phyloP scores from a whole-genome alignment of 2,329 filamentous ascomycete species.

The Arthrobotrys sinensis region DNA sequence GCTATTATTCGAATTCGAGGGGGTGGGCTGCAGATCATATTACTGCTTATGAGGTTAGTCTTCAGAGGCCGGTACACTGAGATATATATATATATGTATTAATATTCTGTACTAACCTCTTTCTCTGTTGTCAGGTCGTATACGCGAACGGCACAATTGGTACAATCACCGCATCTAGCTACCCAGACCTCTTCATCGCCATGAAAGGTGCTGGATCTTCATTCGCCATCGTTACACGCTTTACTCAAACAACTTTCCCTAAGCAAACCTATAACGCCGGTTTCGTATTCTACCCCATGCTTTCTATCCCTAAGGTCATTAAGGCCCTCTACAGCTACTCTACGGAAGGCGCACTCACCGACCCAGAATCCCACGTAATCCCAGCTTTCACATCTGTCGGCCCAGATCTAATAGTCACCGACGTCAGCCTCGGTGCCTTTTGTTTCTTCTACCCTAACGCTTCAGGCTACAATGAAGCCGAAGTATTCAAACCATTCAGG shows the following conservation, averaged over 20 bases:
- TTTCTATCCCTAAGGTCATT: slow-evolving; percentile 32
- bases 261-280: slow-evolving; percentile 43
- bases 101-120: neutral
- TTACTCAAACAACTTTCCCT: slow-evolving; percentile 38
- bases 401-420: slow-evolving; percentile 20
- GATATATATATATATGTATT: neutral
- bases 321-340: slow-evolving; percentile 45
- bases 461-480: slow-evolving; percentile 7
- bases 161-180: slow-evolving; percentile 23
- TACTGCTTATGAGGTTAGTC: slow-evolving; percentile 40
- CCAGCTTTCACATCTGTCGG: slow-evolving; percentile 47
- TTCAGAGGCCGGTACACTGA: neutral
- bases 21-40: slow-evolving; percentile 52
- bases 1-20: slow-evolving; percentile 65
- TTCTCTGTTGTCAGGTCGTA: slow-evolving; percentile 31
- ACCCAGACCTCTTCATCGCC: slow-evolving; percentile 49
- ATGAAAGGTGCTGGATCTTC: slow-evolving; percentile 56
- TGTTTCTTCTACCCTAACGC: slow-evolving; percentile 51
- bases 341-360: slow-evolving; percentile 12
- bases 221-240: slow-evolving; percentile 54
- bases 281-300: slow-evolving; percentile 43
- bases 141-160: slow-evolving; percentile 54
- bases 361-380: slow-evolving; percentile 42
- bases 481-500: slow-evolving; percentile 50
- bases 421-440: slow-evolving; percentile 27